A percentile compares a stretch with the other conserved stretches of the same genome.
Evolutionary conservation across 2,329 filamentous ascomycete species (phyloP).

Genomic region (Rhynchosporium agropyri): DNA sequence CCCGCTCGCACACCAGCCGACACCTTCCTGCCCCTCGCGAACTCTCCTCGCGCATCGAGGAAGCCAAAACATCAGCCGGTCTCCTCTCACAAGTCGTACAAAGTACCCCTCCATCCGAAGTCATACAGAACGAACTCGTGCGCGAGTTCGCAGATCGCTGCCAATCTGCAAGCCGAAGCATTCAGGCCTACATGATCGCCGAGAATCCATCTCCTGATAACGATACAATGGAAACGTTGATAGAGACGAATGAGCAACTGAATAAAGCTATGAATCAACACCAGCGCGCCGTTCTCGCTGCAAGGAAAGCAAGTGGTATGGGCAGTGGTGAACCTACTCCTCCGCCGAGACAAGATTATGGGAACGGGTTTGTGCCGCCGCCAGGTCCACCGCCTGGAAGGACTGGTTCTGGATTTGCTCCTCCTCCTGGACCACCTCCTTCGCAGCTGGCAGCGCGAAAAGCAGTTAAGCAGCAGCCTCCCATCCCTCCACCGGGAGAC

Average conservation of each 20-base stretch:
- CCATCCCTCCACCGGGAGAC: conserved; percentile 39
- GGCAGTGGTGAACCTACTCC: conserved; percentile 36
- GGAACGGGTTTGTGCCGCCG: conserved; percentile 27
- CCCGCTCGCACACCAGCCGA: conserved; percentile 52
- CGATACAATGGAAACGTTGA: conserved; percentile 88
- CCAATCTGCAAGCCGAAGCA: conserved; percentile 74
- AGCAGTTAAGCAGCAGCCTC: conserved; percentile 24
- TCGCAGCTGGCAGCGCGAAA: conserved; percentile 20
- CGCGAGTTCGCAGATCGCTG: conserved; percentile 91
- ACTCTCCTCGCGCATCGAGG: conserved; percentile 80
- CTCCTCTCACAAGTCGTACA: conserved; percentile 90
- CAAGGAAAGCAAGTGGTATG: conserved; percentile 57
- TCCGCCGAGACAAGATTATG: conserved; percentile 30
- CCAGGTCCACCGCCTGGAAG: conserved; percentile 31
- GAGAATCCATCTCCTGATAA: conserved; percentile 84
- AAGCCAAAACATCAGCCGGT: conserved; percentile 87
- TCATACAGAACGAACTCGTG: conserved; percentile 83
- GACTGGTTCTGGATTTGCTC: conserved; percentile 22
- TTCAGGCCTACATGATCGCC: conserved; percentile 83
- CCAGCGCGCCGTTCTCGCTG: conserved; percentile 74
- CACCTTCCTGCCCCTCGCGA: conserved; percentile 70
- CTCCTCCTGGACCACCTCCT: conserved; percentile 28
- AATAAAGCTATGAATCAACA: conserved; percentile 81
- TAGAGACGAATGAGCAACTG: conserved; percentile 92
- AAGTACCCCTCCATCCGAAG: conserved; percentile 75